Base-by-base conservation (phyloP, 2,329 filamentous ascomycete genomes). In the Colletotrichum aenigma region DNA sequence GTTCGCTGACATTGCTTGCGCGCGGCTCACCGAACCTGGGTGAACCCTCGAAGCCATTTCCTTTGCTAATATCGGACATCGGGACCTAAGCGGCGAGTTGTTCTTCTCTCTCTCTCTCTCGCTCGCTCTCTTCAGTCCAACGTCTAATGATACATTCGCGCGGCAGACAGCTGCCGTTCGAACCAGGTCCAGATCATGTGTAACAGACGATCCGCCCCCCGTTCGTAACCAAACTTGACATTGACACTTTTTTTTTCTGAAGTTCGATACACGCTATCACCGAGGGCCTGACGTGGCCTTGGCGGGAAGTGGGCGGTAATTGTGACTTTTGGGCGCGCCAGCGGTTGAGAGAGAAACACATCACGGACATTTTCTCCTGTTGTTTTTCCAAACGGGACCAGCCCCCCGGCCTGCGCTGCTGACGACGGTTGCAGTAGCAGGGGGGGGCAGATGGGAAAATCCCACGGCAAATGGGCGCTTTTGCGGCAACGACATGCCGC, bases 301-400 rank as follows among this genome's bases (percentile, higher is more conserved):
- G 28, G 36, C 73, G 73, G 69, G 16, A 75, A 73, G 69, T 73
- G 73, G 73, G 73, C 38, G 72, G 52, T 36, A 60, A 52, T 58
- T 21, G 43, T 52, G 10, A 52, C 43, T 52, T 21, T 52, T 21
- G n/a, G 43, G 10, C 38, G 43, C 13, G 55, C 10, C n/a, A n/a
- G 48, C 13, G 21, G 55, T 30, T n/a, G 38, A 48, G 38, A 48
- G 26, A 58, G 43, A 71, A 67, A 68, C 69, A 68, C 69, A 73
- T 68, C 64, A 68, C 69, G 62, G 64, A 65, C 69, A 28, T 66
- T 18, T 48, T 43, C n/a, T 34, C 26, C 24, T 55, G 38, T 64
- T 58, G 34, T 61, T 38, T 66, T 56, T 26, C 58, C 26, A 66
- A 66, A 48, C 43, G 43, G 43, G 43, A 48, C 43, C 43, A 48